Evolutionary conservation across 768 basidiomycete genomes (phyloP).

Genomic region (Mycena venus): DNA sequence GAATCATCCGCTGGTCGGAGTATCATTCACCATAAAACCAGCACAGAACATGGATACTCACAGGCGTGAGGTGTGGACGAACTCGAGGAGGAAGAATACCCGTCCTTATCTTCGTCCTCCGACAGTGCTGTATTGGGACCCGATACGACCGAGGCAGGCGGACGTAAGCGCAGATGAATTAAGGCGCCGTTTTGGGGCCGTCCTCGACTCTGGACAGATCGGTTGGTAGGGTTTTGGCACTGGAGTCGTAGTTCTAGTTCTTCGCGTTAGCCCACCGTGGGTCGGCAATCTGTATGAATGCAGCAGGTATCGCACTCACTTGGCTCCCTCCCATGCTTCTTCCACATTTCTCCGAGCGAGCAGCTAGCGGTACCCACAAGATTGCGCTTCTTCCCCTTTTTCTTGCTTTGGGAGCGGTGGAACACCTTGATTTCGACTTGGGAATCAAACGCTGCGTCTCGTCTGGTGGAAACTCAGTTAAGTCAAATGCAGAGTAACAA

Average conservation of each 20-base stretch:
- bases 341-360: constrained; percentile 66
- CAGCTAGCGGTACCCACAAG: constrained; percentile 67
- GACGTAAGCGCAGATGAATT: constrained; percentile 29
- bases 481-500: neutral
- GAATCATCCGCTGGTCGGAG: constrained; percentile 25
- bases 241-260: constrained; percentile 62
- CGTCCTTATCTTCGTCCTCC: constrained; percentile 22
- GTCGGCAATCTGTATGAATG: neutral
- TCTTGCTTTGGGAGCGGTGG: constrained; percentile 71
- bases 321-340: constrained; percentile 59
- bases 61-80: constrained; percentile 22
- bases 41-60: neutral
- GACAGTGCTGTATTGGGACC: neutral
- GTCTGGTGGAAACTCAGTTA: constrained; percentile 44
- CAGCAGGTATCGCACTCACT: constrained; percentile 50
- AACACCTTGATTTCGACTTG: constrained; percentile 68
- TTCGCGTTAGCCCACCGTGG: constrained; percentile 38
- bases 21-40: neutral
- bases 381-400: constrained; percentile 68
- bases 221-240: constrained; percentile 52
- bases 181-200: constrained; percentile 55
- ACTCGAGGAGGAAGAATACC: constrained; percentile 25
- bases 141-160: constrained; percentile 33
- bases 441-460: constrained; percentile 53
- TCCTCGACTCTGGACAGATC: constrained; percentile 49